Base-by-base conservation (phyloP, 2,329 filamentous ascomycete species). In the Fusarium fujikuroi region DNA sequence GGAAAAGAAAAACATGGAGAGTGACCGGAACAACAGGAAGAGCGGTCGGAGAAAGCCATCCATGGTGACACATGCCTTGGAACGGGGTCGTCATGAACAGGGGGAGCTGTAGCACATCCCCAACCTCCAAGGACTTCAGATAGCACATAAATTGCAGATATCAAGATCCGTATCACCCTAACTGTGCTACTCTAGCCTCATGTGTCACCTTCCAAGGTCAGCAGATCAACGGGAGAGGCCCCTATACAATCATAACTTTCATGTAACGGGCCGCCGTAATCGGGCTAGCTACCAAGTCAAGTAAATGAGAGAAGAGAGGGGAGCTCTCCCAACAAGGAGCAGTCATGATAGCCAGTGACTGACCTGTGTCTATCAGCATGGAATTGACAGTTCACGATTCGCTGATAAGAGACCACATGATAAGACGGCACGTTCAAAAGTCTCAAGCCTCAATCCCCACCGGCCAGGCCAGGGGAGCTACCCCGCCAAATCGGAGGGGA, bases 321-420 rank as follows among this genome's bases (percentile, higher is more conserved):
- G 70, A 73, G 71, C 70, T 74, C 58, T 64, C 71, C 67, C 63
- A 72, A 66, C 64, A 75, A 63, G 58, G 65, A 74, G 64, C 66
- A 70, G 72, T 73, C 72, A 75, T 74, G 72, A 74, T 74, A 70
- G 42, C 62, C 65, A 61, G 49, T 66, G 37, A 23, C 63, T 37
- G 66, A 54, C n/a, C 46, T 70, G 47, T 62, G 60, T 74, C 66
- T 68, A 50, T 36, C 62, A 42, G 50, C 67, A 37, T 53, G 59
- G 50, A 71, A 72, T 60, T 65, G 42, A 44, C 16, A 50, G 53
- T 49, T 73, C n/a, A 75, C 71, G 60, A 74, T 74, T 75, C 72
- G 72, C 60, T 60, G 73, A 75, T 75, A 75, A 74, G 73, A 74
- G 73, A 56, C 73, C 73, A 75, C 73, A 75, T 75, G 73, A 75